phyloP scores from a whole-genome alignment of 1,284 basidiomycete species.

The Cystobasidium slooffiae region DNA sequence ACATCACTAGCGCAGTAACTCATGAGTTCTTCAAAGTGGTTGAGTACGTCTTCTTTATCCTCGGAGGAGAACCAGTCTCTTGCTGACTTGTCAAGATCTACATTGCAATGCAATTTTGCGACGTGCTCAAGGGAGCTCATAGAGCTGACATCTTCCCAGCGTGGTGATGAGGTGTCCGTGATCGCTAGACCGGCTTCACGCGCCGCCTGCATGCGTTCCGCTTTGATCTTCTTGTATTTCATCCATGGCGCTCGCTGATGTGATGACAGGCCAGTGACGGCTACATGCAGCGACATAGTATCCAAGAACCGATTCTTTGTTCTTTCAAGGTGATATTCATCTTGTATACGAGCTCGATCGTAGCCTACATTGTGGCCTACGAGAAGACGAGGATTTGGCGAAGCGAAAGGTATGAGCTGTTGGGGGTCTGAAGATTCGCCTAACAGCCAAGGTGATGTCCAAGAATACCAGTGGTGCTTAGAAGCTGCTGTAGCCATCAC shows the following conservation, averaged over 20 bases:
- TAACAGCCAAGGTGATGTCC: slow-evolving; percentile 93
- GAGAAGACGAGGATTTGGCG: slow-evolving; percentile 65
- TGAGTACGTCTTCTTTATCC: slow-evolving; percentile 68
- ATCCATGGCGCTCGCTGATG: slow-evolving; percentile 93
- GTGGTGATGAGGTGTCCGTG: slow-evolving; percentile 48
- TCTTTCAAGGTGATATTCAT: slow-evolving; percentile 78
- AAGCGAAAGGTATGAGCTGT: slow-evolving; percentile 75
- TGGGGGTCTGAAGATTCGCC: slow-evolving; percentile 67
- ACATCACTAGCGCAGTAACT: slow-evolving; percentile 88
- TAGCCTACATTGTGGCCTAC: slow-evolving; percentile 96
- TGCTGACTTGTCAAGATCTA: slow-evolving; percentile 76
- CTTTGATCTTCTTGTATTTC: slow-evolving; percentile 71
- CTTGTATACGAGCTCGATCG: slow-evolving; percentile 79
- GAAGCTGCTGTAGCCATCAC: slow-evolving; percentile 90
- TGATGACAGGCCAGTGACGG: slow-evolving; percentile 91
- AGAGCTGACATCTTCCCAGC: slow-evolving; percentile 93
- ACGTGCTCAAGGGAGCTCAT: slow-evolving; percentile 92
- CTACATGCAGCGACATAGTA: slow-evolving; percentile 93
- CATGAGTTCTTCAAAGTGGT: slow-evolving; percentile 76
- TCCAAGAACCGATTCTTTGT: slow-evolving; percentile 85
- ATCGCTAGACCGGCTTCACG: slow-evolving; percentile 24
- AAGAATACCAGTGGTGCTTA: slow-evolving; percentile 86
- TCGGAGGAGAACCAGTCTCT: slow-evolving; percentile 72
- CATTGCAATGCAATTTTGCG: slow-evolving; percentile 83
- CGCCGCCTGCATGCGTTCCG: slow-evolving; percentile 37